Conservation (phyloP, 768 basidiomycete species). For the Tulasnella sp. region DNA sequence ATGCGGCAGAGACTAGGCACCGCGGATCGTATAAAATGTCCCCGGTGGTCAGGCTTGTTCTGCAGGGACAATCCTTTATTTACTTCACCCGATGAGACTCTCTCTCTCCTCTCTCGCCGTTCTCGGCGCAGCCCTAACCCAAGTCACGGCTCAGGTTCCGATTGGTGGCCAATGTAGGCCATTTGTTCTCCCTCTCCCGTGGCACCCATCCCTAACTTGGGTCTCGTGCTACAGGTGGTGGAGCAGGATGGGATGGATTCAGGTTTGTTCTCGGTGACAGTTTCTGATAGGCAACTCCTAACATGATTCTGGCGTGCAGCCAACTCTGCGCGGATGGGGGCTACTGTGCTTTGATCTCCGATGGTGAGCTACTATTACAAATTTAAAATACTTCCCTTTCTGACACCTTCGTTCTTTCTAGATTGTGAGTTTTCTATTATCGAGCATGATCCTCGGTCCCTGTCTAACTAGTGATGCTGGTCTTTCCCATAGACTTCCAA, state of each 20-base stretch:
- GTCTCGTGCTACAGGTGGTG: too few relatives aligned
- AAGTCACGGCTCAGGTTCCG: background rate
- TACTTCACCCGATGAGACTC: background rate
- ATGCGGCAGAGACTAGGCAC: background rate
- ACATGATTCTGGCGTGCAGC: background rate
- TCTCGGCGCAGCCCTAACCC: background rate
- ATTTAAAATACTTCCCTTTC: background rate
- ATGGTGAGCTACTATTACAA: background rate
- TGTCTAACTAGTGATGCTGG: background rate
- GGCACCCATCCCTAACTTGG: too few relatives aligned
- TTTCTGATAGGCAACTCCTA: too few relatives aligned
- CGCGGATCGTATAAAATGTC: background rate
- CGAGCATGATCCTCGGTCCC: background rate
- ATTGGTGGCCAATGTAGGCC: background rate
- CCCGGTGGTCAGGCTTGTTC: background rate
- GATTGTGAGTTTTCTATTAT: background rate
- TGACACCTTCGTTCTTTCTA: background rate
- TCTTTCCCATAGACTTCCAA: background rate
- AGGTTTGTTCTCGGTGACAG: too few relatives aligned
- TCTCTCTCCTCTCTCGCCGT: conserved; percentile 10
- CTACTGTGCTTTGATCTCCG: background rate
- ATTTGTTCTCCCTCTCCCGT: too few relatives aligned
- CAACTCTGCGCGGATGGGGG: background rate
- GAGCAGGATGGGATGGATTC: too few relatives aligned
- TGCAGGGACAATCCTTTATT: background rate